Evolutionary conservation across 768 basidiomycete species (phyloP).

Genomic region (Russula compacta): DNA sequence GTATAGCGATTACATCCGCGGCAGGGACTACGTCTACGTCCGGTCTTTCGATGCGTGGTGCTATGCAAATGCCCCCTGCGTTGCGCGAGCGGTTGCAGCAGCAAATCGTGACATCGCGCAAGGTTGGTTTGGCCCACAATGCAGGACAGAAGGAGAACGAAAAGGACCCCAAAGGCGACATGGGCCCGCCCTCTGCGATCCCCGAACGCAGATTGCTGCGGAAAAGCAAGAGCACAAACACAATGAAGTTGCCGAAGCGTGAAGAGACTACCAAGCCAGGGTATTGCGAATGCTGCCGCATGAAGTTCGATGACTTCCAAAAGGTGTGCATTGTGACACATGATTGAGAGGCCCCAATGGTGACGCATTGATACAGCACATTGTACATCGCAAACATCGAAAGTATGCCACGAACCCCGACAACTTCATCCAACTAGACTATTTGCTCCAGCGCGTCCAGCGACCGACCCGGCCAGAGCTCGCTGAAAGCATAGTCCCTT

Average conservation of each 20-base stretch:
- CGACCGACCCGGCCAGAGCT: slow-evolving; percentile 35
- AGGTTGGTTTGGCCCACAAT: slow-evolving; percentile 30
- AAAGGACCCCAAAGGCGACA: slow-evolving; percentile 33
- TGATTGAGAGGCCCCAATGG: too few relatives aligned
- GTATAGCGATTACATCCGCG: slow-evolving; percentile 84
- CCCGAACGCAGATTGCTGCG: slow-evolving; percentile 47
- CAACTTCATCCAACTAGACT: slow-evolving; percentile 77
- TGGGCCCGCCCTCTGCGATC: slow-evolving; percentile 62
- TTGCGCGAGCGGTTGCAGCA: slow-evolving; percentile 50
- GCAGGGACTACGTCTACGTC: slow-evolving; percentile 75
- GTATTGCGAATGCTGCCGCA: slow-evolving; percentile 94
- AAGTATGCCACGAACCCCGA: slow-evolving; percentile 70
- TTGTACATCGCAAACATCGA: slow-evolving; percentile 60
- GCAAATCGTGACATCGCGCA: slow-evolving; percentile 61
- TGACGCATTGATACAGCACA: slow-evolving; percentile 45
- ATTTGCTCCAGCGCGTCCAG: slow-evolving; percentile 52
- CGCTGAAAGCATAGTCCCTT: slow-evolving; percentile 15
- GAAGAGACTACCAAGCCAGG: slow-evolving; percentile 89
- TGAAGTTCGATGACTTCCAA: slow-evolving; percentile 83
- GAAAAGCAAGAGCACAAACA: slow-evolving; percentile 78
- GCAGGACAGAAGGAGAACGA: slow-evolving; percentile 25
- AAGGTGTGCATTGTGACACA: slow-evolving; percentile 40
- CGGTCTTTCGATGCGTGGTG: slow-evolving; percentile 35
- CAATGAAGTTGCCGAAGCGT: slow-evolving; percentile 61
- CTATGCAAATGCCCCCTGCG: slow-evolving; percentile 40